These are phyloP conservation scores for Monosporozyma aquatica DNA, from an alignment of 805 yeast genomes.

Conservation along the genomic window DNA sequence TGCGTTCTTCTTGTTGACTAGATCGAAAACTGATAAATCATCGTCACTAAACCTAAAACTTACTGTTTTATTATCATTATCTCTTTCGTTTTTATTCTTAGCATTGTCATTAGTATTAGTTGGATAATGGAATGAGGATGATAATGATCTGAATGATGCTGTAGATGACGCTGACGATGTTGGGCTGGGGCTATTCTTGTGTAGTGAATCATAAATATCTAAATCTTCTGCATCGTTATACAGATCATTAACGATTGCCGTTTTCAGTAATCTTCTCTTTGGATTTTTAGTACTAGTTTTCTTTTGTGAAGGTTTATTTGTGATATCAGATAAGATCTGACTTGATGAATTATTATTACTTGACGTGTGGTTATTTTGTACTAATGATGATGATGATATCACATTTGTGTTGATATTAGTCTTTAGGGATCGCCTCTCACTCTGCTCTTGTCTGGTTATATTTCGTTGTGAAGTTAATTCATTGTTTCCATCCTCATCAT, in stretches of 20 bases:
- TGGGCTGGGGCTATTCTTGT: not conserved
- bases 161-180: conserved; percentile 4
- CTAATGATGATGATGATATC: not conserved
- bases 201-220: conserved; percentile 2
- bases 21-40: conserved; percentile 36
- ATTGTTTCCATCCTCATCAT: not conserved
- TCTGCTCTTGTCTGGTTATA: not conserved
- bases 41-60: conserved; percentile 26
- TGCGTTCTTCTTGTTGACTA: conserved; percentile 22
- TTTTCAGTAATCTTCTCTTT: conserved; percentile 22
- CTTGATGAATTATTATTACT: conserved; percentile 1
- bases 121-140: conserved; percentile 2
- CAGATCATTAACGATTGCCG: conserved; percentile 26
- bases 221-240: conserved; percentile 13
- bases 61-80: not conserved
- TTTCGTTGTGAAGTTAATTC: no score
- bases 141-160: not conserved
- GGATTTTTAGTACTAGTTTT: not conserved
- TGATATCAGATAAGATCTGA: conserved; percentile 5
- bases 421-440: not conserved
- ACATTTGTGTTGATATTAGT: not conserved
- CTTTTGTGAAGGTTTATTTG: conserved; percentile 5
- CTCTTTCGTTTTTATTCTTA: not conserved
- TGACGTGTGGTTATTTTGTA: not conserved
- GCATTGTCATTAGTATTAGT: no score